Percentiles rank a stretch among this genome's conserved stretches.
Evolutionary conservation across 1,284 basidiomycete species (phyloP).

Genomic region (Sparassis latifolia): DNA sequence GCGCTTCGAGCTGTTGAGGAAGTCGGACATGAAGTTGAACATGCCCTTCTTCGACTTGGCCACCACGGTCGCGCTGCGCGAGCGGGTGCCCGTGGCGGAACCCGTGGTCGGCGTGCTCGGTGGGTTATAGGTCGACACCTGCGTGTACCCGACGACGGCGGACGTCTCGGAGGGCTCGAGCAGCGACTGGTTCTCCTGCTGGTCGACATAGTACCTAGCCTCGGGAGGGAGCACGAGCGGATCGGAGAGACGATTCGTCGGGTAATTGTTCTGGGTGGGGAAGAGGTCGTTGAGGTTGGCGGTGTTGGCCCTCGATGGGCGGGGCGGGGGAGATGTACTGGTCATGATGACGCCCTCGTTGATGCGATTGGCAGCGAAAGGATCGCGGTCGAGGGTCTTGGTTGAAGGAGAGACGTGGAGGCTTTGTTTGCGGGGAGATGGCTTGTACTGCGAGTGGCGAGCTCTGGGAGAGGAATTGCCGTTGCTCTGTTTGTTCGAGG

Average conservation of each 20-base stretch:
- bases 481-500: constrained; percentile 12
- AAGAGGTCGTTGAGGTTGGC: constrained; percentile 71
- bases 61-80: constrained; percentile 58
- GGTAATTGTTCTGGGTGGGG: constrained; percentile 27
- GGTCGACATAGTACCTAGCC: constrained; percentile 21
- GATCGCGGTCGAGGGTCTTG: constrained; percentile 44
- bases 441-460: constrained; percentile 56
- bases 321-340: constrained; percentile 51
- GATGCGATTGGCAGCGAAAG: constrained; percentile 44
- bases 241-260: constrained; percentile 47
- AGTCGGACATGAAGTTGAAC: constrained; percentile 73
- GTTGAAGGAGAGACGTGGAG: constrained; percentile 27
- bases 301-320: constrained; percentile 77
- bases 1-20: constrained; percentile 53
- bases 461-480: constrained; percentile 28
- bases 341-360: constrained; percentile 29
- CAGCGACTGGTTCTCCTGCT: constrained; percentile 12
- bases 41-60: constrained; percentile 70
- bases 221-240: constrained; percentile 34
- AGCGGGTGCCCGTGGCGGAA: constrained; percentile 32
- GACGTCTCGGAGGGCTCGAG: constrained; percentile 30
- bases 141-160: constrained; percentile 20
- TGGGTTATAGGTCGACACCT: constrained; percentile 1
- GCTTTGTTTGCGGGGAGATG: constrained; percentile 46
- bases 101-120: constrained; percentile 14